Evolutionary conservation across 345 rosid species (phyloP), one percentile per base, ranked within the genome.

Genomic region (Ceriops zippeliana): DNA sequence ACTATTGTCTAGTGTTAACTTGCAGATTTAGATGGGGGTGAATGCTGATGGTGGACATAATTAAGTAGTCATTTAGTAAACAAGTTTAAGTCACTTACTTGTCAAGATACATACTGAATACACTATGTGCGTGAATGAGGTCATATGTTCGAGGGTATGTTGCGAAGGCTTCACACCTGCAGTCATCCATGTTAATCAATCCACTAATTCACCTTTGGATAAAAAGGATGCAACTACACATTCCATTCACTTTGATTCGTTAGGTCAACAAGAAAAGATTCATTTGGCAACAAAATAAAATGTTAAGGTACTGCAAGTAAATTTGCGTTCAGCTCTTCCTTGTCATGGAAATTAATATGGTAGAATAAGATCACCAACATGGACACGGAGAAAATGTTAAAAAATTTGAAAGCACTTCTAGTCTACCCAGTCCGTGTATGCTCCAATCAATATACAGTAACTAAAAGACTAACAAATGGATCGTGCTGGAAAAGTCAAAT

Each of bases 91-190:
- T 34, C 4, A 21, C 62, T 60, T 52, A 70, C 79, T 65, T 65
- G 63, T 70, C 24, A 26, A 32, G 52, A 24, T 75, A 75, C 66
- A 75, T 58, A 67, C 74, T 70, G 74, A 75, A 75, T 34, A 75
- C 58, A 6, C 74, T 71, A 38, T 65, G 1, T 0, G 93, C 87
- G 68, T 84, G 90, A 26, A 86, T 75, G 71, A 88, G 53, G 71
- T 86, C 91, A 56, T 88, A 86, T 1, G 87, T 84, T 58, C 87
- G 83, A 52, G 87, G 93, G 42, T 86, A 85, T 8, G 90, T 86
- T 7, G 88, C 84, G 76, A 90, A 86, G 58, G 90, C 88, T 78
- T 81, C 84, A 26, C 87, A 82, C 86, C 89, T 85, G 80, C 71
- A 68, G 54, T 56, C 65, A 51, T 8, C 56, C 52, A 26, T 34